Percentiles rank a stretch among this genome's conserved stretches.
These are phyloP conservation scores for Podochytrium sp. DNA, from an alignment of 192 early-diverging fungal genomes.

Conservation along the genomic window DNA sequence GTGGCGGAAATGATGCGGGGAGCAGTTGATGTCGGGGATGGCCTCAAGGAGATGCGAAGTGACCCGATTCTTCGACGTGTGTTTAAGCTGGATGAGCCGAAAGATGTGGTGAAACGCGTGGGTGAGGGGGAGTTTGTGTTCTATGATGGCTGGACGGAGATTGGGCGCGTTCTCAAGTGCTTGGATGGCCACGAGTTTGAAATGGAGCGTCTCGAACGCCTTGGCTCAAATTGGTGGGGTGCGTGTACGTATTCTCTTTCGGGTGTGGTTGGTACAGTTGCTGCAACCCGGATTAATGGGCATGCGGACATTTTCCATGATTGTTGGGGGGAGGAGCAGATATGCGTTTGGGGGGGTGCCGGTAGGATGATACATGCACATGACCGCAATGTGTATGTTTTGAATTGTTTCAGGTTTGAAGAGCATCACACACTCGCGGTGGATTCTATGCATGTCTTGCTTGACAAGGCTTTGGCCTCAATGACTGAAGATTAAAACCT, in stretches of 20 bases:
- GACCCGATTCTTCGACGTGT: background rate
- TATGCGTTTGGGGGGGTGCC: background rate
- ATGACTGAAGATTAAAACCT: background rate
- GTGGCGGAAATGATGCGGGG: background rate
- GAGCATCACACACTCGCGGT: conserved; percentile 1
- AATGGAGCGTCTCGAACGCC: background rate
- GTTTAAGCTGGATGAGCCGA: background rate
- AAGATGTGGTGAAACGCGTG: background rate
- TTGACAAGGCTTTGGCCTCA: background rate
- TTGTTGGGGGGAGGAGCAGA: background rate
- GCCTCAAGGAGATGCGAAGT: background rate
- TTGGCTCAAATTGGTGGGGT: background rate
- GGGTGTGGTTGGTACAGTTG: background rate
- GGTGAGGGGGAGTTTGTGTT: background rate
- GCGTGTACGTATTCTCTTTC: background rate
- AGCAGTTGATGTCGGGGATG: background rate
- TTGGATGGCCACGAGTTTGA: background rate
- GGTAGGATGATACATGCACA: background rate
- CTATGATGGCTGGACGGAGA: background rate
- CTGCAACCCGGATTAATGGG: background rate
- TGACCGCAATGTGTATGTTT: background rate
- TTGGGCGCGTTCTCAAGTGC: background rate
- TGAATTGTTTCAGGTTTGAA: conserved; percentile 10
- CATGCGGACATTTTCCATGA: conserved; percentile 3
- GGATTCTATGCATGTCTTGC: too few species aligned